A percentile compares a stretch with the other conserved stretches of the same genome.
These are phyloP conservation scores for Hanseniaspora jakobsenii DNA, from an alignment of 805 yeast species.

Conservation along the genomic window DNA sequence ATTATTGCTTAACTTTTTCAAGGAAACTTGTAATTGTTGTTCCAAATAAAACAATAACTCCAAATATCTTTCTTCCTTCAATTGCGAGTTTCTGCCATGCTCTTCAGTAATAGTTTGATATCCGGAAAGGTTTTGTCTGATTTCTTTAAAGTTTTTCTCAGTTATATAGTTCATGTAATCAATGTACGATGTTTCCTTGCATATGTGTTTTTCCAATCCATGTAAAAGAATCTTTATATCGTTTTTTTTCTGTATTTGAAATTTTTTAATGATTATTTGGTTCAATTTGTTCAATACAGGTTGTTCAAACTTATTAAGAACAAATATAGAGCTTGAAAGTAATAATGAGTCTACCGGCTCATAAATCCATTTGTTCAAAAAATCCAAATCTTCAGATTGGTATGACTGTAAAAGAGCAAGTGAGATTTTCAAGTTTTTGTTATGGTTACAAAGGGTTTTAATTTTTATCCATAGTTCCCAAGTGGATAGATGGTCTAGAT, in stretches of 20 bases:
- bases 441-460: conserved; percentile 43
- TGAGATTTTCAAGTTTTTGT: conserved; percentile 51
- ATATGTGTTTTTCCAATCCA: conserved; percentile 37
- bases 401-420: conserved; percentile 57
- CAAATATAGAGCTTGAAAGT: conserved; percentile 44
- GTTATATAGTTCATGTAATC: conserved; percentile 20
- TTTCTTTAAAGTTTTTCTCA: neutral
- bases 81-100: too few species aligned
- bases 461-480: conserved; percentile 71
- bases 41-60: neutral
- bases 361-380: conserved; percentile 42
- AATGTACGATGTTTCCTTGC: conserved; percentile 27
- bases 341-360: conserved; percentile 54
- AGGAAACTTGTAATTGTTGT: neutral
- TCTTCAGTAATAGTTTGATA: neutral
- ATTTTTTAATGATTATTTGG: conserved; percentile 34
- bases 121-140: too few species aligned
- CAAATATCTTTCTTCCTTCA: conserved; percentile 1
- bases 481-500: conserved; percentile 42
- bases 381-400: conserved; percentile 39
- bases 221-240: conserved; percentile 39
- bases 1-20: too few species aligned
- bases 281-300: conserved; percentile 53
- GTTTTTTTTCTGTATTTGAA: conserved; percentile 32
- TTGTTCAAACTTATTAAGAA: conserved; percentile 46